Evolutionary conservation across 805 yeast genomes (phyloP), one percentile per base, ranked within the genome.

Genomic region (Danielia reshetovae): DNA sequence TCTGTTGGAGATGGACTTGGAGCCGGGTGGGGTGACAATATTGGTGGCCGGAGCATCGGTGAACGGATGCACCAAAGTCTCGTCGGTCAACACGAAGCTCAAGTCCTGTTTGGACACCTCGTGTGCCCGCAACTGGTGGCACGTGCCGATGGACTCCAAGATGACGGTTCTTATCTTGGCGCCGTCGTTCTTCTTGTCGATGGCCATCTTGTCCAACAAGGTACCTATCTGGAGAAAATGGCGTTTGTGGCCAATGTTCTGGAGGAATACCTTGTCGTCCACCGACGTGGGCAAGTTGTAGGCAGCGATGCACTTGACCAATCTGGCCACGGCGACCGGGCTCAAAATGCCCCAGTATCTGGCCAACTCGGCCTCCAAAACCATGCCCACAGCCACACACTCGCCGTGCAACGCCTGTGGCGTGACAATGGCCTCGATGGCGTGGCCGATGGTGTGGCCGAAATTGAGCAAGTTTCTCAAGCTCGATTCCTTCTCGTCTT

Each of bases 371-470:
- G 97, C 97, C 61, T 93, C 98, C 52, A 80, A 75, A 22, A 93
- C 81, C 75, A 88, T 84, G 45, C 98, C 98, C 41, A 93, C 75
- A n/a, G 97, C 74, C n/a, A 93, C 98, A 73, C 98, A 93, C 63
- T 93, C 98, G 40, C 98, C 98, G 54, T 93, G 98, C 29, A 93
- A 72, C 16, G 95, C 93, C 59, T 89, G 87, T 7, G 98, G 98
- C 4, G 97, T 89, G 43, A 93, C 70, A 23, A 93, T 79, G n/a
- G 98, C 97, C 67, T 93, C 98, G 46, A 84, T 88, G 14, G 98
- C 98, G 59, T 93, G 98, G 29, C 98, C 98, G 51, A 93, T 89
- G 18, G 96, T 77, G 60, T 93, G 98, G 23, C 98, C 98, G 56
- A 90, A 93, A 62, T 93, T 93, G 40, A 93, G 72, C 45, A 93